phyloP scores from a whole-genome alignment of 1,139 yeast genomes.

The Sugiyamaella xylanicola region DNA sequence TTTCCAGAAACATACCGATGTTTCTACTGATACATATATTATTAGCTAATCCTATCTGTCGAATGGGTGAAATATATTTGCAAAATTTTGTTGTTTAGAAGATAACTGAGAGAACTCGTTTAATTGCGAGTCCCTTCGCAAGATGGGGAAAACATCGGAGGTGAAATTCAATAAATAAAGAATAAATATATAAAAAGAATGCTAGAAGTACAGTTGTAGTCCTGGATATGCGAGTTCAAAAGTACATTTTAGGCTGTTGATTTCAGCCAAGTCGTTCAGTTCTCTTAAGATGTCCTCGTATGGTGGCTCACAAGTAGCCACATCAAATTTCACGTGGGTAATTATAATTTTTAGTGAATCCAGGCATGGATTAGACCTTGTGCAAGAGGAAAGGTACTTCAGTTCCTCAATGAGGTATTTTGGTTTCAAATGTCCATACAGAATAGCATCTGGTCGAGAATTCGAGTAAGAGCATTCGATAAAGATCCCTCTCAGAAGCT shows the following conservation, averaged over 20 bases:
- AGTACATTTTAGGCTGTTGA: constrained; percentile 28
- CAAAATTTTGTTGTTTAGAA: too few relatives aligned
- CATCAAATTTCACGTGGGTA: constrained; percentile 69
- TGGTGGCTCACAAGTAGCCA: constrained; percentile 19
- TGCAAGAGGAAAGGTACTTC: constrained; percentile 41
- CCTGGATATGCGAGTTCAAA: constrained; percentile 36
- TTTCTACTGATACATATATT: constrained; percentile 65
- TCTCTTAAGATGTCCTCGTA: constrained; percentile 29
- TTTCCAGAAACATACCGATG: constrained; percentile 65
- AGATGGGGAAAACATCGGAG: not conserved
- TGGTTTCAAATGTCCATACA: constrained; percentile 85
- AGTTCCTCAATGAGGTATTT: constrained; percentile 61
- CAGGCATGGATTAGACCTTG: constrained; percentile 33
- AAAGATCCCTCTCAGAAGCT: constrained; percentile 55
- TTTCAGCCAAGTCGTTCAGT: constrained; percentile 27
- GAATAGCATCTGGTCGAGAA: constrained; percentile 48
- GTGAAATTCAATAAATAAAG: too few relatives aligned
- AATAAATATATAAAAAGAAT: constrained; percentile 8
- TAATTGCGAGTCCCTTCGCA: too few relatives aligned
- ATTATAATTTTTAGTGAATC: constrained; percentile 58
- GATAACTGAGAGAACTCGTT: too few relatives aligned
- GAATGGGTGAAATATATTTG: too few relatives aligned
- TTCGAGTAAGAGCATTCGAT: constrained; percentile 75
- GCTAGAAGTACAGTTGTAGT: constrained; percentile 20
- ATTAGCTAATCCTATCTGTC: too few relatives aligned